Evolutionary conservation across 73 alveolate species (phyloP), one percentile per base, ranked within the genome.

Genomic region (Paramecium tetraurelia): DNA sequence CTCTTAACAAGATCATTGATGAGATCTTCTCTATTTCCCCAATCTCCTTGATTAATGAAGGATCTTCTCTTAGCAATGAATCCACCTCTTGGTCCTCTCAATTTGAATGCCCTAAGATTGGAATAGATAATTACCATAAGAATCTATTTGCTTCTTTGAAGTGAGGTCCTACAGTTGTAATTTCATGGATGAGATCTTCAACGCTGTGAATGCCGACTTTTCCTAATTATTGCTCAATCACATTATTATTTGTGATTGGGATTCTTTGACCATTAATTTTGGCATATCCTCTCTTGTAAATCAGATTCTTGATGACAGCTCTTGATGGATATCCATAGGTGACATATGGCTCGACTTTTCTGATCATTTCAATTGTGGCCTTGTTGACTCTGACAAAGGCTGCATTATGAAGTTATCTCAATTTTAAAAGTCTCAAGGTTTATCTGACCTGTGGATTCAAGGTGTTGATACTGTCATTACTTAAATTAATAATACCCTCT

Each of bases 21-120:
- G 86, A 80, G 96, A 92, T 90, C 97, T 93, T 97, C 99, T 96
- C 99, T 97, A 96, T 97, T 97, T 86, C 99, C 99, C 97, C 97
- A 97, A 95, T 93, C 98, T 57, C 99, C 99, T 14, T 97, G 96
- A 57, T 95, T 93, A 59, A 63, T 92, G 96, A 83, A 97, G 27
- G 98, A 96, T 75, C 93, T 95, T 93, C 97, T 97, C 98, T 97
- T 97, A 92, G 86, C 89, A 59, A 80, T 93, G 96, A 95, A 94
- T 58, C 99, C 99, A 85, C 97, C 97, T 86, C 93, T 96, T 83
- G 99, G 69, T 53, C 69, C 69, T 53, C 69, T 53, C 69, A 53
- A 53, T 53, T 97, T 96, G 98, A 97, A 97, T 77, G 99, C 86
- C 86, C 93, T 85, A 14, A 40, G 1, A 4, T 44, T 2, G 21